A percentile compares a stretch with the other conserved stretches of the same genome.
phyloP scores from a whole-genome alignment of 495 filamentous ascomycete genomes.

The Xylaria sp. region DNA sequence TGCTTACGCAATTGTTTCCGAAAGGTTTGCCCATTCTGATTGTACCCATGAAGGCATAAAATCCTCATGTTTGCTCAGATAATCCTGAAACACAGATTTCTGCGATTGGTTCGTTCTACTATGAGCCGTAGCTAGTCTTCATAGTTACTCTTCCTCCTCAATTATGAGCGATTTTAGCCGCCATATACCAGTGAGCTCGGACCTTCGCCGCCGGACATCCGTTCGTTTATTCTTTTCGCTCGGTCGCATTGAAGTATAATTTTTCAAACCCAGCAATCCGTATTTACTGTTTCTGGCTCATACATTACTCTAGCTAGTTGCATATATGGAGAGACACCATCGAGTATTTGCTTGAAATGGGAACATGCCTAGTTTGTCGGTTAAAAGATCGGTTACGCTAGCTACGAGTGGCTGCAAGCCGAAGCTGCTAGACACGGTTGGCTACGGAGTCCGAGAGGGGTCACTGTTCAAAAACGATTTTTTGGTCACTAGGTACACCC shows the following conservation, averaged over 20 bases:
- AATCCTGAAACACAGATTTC: background rate
- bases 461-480: no score
- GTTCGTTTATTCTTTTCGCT: background rate
- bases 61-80: slow-evolving; percentile 53
- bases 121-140: background rate
- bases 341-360: background rate
- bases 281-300: background rate
- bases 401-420: background rate
- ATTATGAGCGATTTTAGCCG: background rate
- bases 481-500: no score
- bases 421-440: background rate
- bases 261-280: background rate
- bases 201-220: slow-evolving; percentile 4
- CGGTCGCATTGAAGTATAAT: background rate
- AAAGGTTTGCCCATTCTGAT: slow-evolving; percentile 65
- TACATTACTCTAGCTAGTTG: background rate
- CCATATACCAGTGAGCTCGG: background rate
- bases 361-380: background rate
- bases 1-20: slow-evolving; percentile 50
- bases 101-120: background rate
- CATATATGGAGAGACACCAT: background rate
- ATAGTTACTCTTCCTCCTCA: background rate
- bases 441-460: no score
- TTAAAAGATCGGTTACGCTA: background rate
- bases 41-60: slow-evolving; percentile 68